Percentiles rank a stretch among this genome's conserved stretches.
Conservation (phyloP, 306 rosid species). For the Prosopis cineraria region DNA sequence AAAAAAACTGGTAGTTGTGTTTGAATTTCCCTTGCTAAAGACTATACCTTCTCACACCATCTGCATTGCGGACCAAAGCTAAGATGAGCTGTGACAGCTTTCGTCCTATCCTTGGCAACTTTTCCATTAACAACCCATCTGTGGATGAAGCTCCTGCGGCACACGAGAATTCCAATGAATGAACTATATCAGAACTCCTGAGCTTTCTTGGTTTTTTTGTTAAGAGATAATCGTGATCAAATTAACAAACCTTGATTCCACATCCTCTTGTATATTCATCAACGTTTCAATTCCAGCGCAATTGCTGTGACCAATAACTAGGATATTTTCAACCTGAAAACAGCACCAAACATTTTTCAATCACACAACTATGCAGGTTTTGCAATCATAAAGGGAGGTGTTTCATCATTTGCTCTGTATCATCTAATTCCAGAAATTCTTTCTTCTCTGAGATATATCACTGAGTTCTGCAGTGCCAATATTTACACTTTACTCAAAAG, state of each 20-base stretch:
- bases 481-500: not conserved
- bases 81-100: constrained; percentile 60
- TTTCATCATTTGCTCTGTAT: not conserved
- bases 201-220: not conserved
- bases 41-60: constrained; percentile 82
- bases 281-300: constrained; percentile 91
- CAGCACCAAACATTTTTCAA: constrained; percentile 21
- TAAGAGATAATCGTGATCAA: not conserved
- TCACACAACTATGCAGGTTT: not conserved
- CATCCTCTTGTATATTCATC: constrained; percentile 71
- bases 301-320: constrained; percentile 86
- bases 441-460: constrained; percentile 16
- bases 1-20: not conserved
- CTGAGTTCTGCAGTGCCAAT: constrained; percentile 8
- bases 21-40: not conserved
- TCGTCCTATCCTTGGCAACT: constrained; percentile 67
- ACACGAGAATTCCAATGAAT: constrained; percentile 15
- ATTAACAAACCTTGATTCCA: constrained; percentile 60
- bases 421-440: constrained; percentile 19
- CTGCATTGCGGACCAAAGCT: constrained; percentile 79
- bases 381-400: not conserved
- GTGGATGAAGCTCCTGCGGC: constrained; percentile 57
- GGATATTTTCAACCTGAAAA: constrained; percentile 76
- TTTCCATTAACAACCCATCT: constrained; percentile 74
- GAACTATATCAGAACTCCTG: not conserved